Conservation (phyloP, 2,329 filamentous ascomycete species). For the Pseudogymnoascus sp. region DNA sequence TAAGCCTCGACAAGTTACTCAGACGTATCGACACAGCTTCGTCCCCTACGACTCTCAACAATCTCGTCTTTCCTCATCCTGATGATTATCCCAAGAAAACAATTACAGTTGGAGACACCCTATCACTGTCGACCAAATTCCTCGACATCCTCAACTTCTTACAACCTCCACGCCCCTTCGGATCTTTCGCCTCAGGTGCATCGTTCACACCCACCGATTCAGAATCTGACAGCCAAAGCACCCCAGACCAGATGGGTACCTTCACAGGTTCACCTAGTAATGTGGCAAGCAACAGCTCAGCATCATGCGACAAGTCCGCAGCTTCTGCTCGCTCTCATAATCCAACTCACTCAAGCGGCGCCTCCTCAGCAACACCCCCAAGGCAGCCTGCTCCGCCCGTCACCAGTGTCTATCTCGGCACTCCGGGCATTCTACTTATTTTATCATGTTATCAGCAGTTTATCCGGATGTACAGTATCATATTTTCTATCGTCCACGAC, state of each 20-base stretch:
- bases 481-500: background rate
- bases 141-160: background rate
- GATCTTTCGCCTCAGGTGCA: background rate
- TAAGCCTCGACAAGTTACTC: background rate
- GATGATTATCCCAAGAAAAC: background rate
- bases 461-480: slow-evolving; percentile 1
- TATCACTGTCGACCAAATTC: background rate
- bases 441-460: slow-evolving; percentile 5
- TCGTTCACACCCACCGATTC: background rate
- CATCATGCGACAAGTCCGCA: background rate
- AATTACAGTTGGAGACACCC: background rate
- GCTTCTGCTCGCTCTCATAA: background rate
- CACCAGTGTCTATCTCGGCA: slow-evolving; percentile 3
- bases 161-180: background rate
- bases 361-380: background rate
- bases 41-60: background rate
- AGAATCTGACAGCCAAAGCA: background rate
- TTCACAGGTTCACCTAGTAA: background rate
- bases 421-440: background rate
- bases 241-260: background rate
- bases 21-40: background rate
- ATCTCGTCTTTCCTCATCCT: slow-evolving; percentile 2
- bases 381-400: background rate
- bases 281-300: background rate
- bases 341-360: background rate